Evolutionary conservation across 768 basidiomycete genomes (phyloP).

Genomic region (Suillus subaureus): DNA sequence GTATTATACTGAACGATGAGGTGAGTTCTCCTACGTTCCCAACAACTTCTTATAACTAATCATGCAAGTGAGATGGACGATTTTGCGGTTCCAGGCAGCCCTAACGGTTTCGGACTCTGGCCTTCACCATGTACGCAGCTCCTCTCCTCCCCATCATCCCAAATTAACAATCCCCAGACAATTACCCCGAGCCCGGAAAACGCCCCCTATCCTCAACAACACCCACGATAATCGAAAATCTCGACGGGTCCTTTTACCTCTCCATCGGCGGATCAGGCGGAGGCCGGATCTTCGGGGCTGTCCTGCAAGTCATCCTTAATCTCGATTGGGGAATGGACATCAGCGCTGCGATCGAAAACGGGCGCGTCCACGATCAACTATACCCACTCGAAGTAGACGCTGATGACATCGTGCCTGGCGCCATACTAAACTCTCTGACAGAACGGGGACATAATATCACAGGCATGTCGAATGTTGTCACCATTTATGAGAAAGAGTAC

Average conservation of each 20-base stretch:
- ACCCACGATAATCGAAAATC: conserved; percentile 79
- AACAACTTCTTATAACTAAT: not conserved
- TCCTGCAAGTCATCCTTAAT: conserved; percentile 81
- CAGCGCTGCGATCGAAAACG: conserved; percentile 80
- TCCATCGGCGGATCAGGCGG: conserved; percentile 89
- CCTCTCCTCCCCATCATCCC: not conserved
- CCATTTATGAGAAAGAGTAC: not conserved
- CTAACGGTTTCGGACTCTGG: conserved; percentile 82
- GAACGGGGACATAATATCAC: conserved; percentile 72
- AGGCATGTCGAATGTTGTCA: conserved; percentile 53
- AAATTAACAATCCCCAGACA: conserved; percentile 49
- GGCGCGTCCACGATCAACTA: conserved; percentile 86
- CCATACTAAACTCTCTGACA: conserved; percentile 58
- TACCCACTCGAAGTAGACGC: conserved; percentile 64
- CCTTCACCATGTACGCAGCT: conserved; percentile 72
- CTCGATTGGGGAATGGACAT: conserved; percentile 78
- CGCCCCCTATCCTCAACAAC: conserved; percentile 86
- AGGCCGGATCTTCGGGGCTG: conserved; percentile 76
- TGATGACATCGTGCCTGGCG: conserved; percentile 60
- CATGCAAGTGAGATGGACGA: conserved; percentile 71
- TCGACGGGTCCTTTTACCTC: conserved; percentile 71
- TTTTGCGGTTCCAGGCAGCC: conserved; percentile 83
- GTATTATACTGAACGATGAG: conserved; percentile 90
- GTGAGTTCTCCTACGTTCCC: conserved; percentile 32
- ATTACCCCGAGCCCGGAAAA: conserved; percentile 88